Conservation (phyloP, 495 filamentous ascomycete genomes). For the Penicillium odoratum region DNA sequence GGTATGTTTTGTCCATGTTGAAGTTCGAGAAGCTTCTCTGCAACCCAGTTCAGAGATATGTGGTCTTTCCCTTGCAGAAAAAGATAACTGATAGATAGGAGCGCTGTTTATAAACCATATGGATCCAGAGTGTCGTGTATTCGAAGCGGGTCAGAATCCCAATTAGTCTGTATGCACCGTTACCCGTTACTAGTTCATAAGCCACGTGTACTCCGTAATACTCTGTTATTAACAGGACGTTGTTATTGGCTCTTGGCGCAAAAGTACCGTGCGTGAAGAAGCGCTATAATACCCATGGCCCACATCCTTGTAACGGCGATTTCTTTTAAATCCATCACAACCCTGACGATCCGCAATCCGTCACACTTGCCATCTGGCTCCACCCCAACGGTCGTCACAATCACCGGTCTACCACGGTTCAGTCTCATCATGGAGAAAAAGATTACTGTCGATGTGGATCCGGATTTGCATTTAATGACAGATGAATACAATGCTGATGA, state of each 20-base stretch:
- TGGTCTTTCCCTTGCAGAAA: no score
- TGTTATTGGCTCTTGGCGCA: background rate
- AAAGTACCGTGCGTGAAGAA: background rate
- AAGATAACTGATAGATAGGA: no score
- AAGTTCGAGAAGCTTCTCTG: no score
- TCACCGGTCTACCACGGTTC: background rate
- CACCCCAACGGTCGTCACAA: background rate
- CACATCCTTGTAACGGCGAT: background rate
- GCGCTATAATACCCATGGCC: background rate
- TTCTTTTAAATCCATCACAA: background rate
- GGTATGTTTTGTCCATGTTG: no score
- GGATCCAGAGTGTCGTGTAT: no score
- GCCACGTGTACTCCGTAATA: no score
- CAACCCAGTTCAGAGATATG: no score
- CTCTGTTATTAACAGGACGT: background rate
- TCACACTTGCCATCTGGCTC: background rate
- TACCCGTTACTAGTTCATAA: background rate
- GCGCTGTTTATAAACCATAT: no score
- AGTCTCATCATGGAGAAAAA: background rate
- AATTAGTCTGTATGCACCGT: background rate
- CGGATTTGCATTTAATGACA: background rate
- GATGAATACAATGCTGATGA: background rate
- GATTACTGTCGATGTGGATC: background rate
- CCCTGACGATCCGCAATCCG: background rate
- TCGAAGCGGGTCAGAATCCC: no score